Evolutionary conservation across 2,329 filamentous ascomycete species (phyloP), one percentile per base, ranked within the genome.

Genomic region (Coniochaeta sp.): DNA sequence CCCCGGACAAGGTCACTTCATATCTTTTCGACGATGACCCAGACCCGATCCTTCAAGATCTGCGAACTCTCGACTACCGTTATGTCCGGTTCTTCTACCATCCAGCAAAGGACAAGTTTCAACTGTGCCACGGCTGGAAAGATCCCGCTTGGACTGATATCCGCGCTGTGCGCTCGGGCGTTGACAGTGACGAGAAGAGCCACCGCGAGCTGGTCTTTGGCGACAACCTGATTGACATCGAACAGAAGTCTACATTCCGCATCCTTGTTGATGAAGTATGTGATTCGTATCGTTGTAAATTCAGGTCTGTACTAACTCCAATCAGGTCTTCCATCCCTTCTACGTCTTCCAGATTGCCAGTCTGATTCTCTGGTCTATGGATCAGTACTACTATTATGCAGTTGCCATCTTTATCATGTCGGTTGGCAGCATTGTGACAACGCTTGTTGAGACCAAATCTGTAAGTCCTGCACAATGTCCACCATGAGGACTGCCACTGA

Each of bases 311-410:
- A 57, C 62, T 64, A 52, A 63, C 49, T 48, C 20, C 26, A n/a
- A n/a, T 18, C 56, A 89, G 81, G 91, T 89, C 18, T 91, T 99
- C 62, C 94, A 99, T 65, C 95, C 94, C 0, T 99, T 99, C 67
- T 99, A 99, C 66, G 87, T 99, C 52, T 99, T 99, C 65, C 94
- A 99, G 69, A 86, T 97, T 61, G 92, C 91, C 47, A 97, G 94
- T 73, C 75, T 99, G 58, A 70, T 95, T 38, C 81, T 99, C 3
- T 99, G 94, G 94, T 96, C 92, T 9, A 65, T 96, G 59, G 94
- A 99, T 64, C 79, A 95, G 61, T 99, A 99, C 67, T 99, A 96
- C 66, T 99, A 97, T 71, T 99, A 99, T 68, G 94, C 94, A 4
- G 79, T 85, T 14, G 95, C 91, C 65, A 99, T 99, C 60, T 95